Evolutionary conservation across 2,329 filamentous ascomycete genomes (phyloP).

Genomic region (Colletotrichum tropicale): DNA sequence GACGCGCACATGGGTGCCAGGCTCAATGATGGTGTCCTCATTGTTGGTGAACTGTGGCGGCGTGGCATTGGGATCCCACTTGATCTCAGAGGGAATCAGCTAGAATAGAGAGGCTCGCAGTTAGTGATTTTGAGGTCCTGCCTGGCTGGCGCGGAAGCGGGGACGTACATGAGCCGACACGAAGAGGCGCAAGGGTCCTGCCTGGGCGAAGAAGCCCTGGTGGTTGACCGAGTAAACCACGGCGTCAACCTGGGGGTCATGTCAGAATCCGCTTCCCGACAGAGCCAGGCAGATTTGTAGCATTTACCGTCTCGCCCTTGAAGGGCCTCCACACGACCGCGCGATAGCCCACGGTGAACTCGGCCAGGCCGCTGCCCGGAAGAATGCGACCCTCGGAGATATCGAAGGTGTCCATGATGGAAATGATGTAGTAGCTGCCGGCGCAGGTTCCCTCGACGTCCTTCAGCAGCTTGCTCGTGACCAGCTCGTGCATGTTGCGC

Average conservation of each 20-base stretch:
- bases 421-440: constrained; percentile 96
- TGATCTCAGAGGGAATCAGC: constrained; percentile 91
- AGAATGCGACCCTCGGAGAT: constrained; percentile 93
- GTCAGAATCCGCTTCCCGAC: constrained; percentile 22
- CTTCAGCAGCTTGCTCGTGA: constrained; percentile 85
- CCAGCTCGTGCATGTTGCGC: constrained; percentile 88
- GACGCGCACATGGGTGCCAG: constrained; percentile 88
- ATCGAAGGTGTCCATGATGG: constrained; percentile 95
- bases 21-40: constrained; percentile 91
- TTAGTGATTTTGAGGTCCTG: constrained; percentile 23
- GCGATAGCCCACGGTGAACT: constrained; percentile 94
- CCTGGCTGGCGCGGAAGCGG: constrained; percentile 16
- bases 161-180: constrained; percentile 79
- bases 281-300: constrained; percentile 15
- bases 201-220: constrained; percentile 88
- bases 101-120: constrained; percentile 39
- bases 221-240: constrained; percentile 90
- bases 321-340: constrained; percentile 98
- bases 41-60: constrained; percentile 98
- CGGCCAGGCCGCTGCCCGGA: constrained; percentile 87
- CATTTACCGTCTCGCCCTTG: constrained; percentile 92
- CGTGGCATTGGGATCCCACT: constrained; percentile 93
- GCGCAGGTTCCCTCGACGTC: constrained; percentile 96
- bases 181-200: constrained; percentile 79
- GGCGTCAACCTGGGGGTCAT: constrained; percentile 77